A percentile compares a stretch with the other conserved stretches of the same genome.
Conservation (phyloP, 23 red algal genomes). For the Gracilaria domingensis region DNA sequence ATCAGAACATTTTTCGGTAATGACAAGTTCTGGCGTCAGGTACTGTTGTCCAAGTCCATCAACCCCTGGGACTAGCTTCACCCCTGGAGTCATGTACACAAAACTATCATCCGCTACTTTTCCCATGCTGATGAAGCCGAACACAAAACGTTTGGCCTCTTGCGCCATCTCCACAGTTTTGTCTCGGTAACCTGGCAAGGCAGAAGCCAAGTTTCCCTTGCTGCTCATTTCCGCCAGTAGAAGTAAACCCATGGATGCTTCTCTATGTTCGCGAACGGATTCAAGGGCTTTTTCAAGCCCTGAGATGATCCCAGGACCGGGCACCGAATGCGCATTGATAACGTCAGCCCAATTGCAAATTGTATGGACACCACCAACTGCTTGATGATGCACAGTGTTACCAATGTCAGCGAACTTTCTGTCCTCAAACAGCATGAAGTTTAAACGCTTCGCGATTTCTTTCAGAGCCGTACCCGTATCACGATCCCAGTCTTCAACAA, state of each 20-base stretch:
- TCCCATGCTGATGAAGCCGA: conserved; percentile 94
- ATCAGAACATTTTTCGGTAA: conserved; percentile 74
- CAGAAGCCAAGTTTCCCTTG: conserved; percentile 85
- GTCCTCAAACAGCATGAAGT: conserved; percentile 98
- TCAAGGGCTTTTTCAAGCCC: conserved; percentile 75
- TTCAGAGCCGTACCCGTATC: conserved; percentile 59
- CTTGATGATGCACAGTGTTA: conserved; percentile 85
- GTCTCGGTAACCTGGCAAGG: conserved; percentile 70
- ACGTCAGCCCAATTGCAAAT: conserved; percentile 94
- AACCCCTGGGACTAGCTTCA: conserved; percentile 75
- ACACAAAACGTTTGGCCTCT: conserved; percentile 68
- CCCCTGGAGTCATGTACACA: conserved; percentile 93
- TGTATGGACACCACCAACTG: conserved; percentile 70
- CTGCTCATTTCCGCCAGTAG: conserved; percentile 96
- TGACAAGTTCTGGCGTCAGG: conserved; percentile 76
- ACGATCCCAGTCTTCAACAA: conserved; percentile 86
- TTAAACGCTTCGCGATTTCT: conserved; percentile 69
- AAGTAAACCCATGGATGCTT: conserved; percentile 71
- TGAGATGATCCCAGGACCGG: conserved; percentile 83
- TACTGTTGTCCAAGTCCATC: conserved; percentile 96
- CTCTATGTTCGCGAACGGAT: not conserved
- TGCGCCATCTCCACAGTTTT: conserved; percentile 80
- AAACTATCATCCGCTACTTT: conserved; percentile 75
- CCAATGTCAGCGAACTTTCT: conserved; percentile 99
- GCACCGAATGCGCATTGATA: conserved; percentile 91